Conservation (phyloP, 148 eudicot species). For the Fagopyrum esculentum region DNA sequence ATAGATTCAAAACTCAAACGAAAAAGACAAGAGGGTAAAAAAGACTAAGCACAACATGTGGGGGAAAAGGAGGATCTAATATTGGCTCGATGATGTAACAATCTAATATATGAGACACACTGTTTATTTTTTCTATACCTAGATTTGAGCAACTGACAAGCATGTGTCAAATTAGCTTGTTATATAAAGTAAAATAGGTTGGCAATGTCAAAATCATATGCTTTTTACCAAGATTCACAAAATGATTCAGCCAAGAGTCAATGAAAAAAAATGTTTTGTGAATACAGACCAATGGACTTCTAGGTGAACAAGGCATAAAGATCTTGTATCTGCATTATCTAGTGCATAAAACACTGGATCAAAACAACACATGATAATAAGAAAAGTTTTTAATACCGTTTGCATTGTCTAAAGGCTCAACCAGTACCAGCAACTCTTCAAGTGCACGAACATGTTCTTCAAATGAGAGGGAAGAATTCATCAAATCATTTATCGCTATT, state of each 20-base stretch:
- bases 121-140: not conserved
- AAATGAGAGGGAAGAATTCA: slow-evolving; percentile 60
- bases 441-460: slow-evolving; percentile 71
- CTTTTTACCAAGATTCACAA: not conserved
- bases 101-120: not conserved
- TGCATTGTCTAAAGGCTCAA: slow-evolving; percentile 91
- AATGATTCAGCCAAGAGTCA: not conserved
- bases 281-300: not conserved
- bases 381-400: slow-evolving; percentile 39
- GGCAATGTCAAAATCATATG: not conserved
- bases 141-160: not conserved
- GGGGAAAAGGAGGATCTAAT: not conserved
- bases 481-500: slow-evolving; percentile 75
- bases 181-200: not conserved
- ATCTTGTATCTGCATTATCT: not conserved
- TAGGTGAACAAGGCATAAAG: not conserved
- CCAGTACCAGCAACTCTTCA: slow-evolving; percentile 76
- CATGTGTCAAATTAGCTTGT: not conserved
- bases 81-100: not conserved
- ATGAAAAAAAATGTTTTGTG: not conserved
- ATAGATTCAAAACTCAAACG: not conserved
- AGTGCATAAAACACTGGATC: not conserved
- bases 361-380: not conserved
- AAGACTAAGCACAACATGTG: not conserved
- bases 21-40: not conserved